Evolutionary conservation across 2,329 filamentous ascomycete genomes (phyloP).

Genomic region (Monilinia fructicola): DNA sequence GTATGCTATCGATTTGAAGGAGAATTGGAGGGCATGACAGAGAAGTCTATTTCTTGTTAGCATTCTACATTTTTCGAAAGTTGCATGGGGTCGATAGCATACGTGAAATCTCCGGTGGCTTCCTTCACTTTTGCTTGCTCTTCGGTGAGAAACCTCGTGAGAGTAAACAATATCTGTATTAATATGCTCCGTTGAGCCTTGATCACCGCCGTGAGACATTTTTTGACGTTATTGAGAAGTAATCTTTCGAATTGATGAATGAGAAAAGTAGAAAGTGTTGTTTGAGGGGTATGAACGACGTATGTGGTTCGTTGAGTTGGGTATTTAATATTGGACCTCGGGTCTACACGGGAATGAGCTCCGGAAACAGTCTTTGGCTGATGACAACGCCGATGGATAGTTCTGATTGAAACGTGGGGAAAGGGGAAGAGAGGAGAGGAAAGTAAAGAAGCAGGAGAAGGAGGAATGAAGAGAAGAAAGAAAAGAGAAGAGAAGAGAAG

Average conservation of each 20-base stretch:
- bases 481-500: neutral
- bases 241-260: slow-evolving; percentile 14
- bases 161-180: slow-evolving; percentile 93
- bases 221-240: slow-evolving; percentile 28
- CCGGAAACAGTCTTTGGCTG: slow-evolving; percentile 24
- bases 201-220: slow-evolving; percentile 33
- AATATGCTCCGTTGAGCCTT: slow-evolving; percentile 67
- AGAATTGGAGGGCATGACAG: slow-evolving; percentile 97
- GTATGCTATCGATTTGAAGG: slow-evolving; percentile 99
- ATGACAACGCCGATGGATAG: slow-evolving; percentile 4
- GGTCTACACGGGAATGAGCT: slow-evolving; percentile 33
- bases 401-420: neutral
- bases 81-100: slow-evolving; percentile 41
- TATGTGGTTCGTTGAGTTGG: slow-evolving; percentile 1
- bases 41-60: slow-evolving; percentile 63
- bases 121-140: slow-evolving; percentile 92
- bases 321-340: slow-evolving; percentile 34
- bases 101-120: slow-evolving; percentile 98
- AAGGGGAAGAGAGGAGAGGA: neutral
- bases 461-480: neutral
- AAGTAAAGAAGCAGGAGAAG: neutral
- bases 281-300: neutral
- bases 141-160: slow-evolving; percentile 94
- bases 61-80: neutral
- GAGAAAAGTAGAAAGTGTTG: slow-evolving; percentile 1